Conservation (phyloP, 2,329 filamentous ascomycete genomes). For the Hypoxylon sp. region DNA sequence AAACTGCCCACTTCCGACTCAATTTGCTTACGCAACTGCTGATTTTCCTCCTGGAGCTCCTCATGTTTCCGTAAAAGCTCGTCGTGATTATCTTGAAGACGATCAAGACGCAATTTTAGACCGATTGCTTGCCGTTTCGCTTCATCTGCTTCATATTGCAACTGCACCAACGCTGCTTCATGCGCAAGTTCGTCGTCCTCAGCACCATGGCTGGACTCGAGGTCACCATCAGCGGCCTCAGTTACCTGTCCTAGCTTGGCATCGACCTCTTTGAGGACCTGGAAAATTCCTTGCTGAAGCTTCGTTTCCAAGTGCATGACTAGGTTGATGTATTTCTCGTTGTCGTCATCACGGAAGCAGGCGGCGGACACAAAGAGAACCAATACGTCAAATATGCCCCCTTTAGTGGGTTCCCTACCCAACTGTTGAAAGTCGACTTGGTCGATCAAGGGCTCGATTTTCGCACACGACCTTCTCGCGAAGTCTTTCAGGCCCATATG, state of each 20-base stretch:
- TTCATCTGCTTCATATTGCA: constrained; percentile 67
- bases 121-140: constrained; percentile 72
- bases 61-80: constrained; percentile 67
- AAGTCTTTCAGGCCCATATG: constrained; percentile 70
- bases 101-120: constrained; percentile 71
- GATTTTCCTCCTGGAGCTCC: constrained; percentile 73
- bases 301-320: constrained; percentile 42
- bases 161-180: constrained; percentile 68
- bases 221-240: constrained; percentile 53
- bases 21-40: constrained; percentile 68
- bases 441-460: constrained; percentile 67
- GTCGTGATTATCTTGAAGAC: constrained; percentile 74
- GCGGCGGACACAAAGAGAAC: constrained; percentile 48
- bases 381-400: constrained; percentile 64
- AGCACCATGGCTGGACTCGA: constrained; percentile 49
- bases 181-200: constrained; percentile 66
- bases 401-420: constrained; percentile 69
- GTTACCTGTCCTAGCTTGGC: constrained; percentile 56
- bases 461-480: constrained; percentile 67
- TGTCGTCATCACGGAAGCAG: constrained; percentile 46
- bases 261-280: constrained; percentile 55
- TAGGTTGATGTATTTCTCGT: constrained; percentile 45
- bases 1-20: constrained; percentile 67
- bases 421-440: constrained; percentile 71
- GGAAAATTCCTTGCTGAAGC: constrained; percentile 55